Evolutionary conservation across 1,284 basidiomycete species (phyloP), one percentile per base, ranked within the genome.

Genomic region (Austroboletus novae-zelandiae): DNA sequence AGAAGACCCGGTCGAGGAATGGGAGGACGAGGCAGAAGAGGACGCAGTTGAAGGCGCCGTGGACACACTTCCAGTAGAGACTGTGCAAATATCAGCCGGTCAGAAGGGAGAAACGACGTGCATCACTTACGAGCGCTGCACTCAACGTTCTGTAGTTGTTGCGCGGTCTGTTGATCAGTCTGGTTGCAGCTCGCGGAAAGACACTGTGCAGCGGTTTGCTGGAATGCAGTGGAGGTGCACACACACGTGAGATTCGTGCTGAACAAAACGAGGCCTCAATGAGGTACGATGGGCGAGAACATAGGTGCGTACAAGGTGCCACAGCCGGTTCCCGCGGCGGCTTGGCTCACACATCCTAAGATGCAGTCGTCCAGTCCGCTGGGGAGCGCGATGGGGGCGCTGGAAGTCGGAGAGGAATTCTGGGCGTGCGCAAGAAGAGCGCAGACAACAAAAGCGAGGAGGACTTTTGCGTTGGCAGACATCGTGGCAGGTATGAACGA

Each of bases 181-280:
- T 45, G 0, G 0, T 60, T 47, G 10, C 64, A 66, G 41, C 53
- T 64, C 4, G 41, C 9, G 14, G 9, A 1, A 25, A 66, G 48
- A 45, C 64, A 66, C 2, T 2, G 0, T 0, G 0, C 5, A 14
- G 60, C 60, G 1, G 50, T 45, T 10, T 4, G 0, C 23, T 67
- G 65, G 66, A 65, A 66, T 3, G 53, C 9, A 1, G n/a, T 14
- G 30, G 62, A 67, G 1, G 55, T 48, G 39, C 64, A 66, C 17
- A 57, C 52, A 14, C 64, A 66, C 0, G 30, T 0, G 7, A 65
- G 1, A 40, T 66, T 43, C 0, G 67, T 42, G 45, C 67, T 69
- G 23, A 20, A 8, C 7, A 25, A 37, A 5, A 27, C 23, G 3
- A 15, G 25, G 32, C 53, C 4, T 23, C 20, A 52, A 20, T 17